Evolutionary conservation across 306 rosid genomes (phyloP), one percentile per base, ranked within the genome.

Genomic region (Argentina anserina): DNA sequence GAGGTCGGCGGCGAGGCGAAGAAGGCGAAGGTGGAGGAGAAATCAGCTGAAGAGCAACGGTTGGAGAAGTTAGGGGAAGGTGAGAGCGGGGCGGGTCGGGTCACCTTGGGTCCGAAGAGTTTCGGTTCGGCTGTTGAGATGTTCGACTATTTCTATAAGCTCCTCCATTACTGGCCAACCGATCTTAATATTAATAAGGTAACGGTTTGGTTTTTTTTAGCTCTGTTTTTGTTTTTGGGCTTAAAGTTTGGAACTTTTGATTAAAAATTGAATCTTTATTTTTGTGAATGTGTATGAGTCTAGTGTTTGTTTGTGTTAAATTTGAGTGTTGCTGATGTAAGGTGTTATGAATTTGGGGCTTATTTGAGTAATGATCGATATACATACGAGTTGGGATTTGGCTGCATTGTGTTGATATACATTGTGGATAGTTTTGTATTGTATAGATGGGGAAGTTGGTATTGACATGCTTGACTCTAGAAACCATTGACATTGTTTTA

Each of bases 91-190:
- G 29, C 84, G 66, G 83, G 55, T 70, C 84, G 66, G 63, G 83
- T 80, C 31, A 56, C 36, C 5, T 26, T 86, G 67, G 90, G 92
- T 40, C 81, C 80, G 75, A 87, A 77, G 79, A 42, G 10, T 14
- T 90, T 90, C 73, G 81, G 60, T 5, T 75, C 90, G 20, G 83
- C 96, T 14, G 74, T 86, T 2, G 88, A 86, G 68, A 87, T 90
- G 82, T 90, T 84, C 72, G 83, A 84, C 64, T 90, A 87, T 71
- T 90, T 90, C 79, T 81, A 72, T 83, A 83, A 73, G 75, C 65
- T 90, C 46, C 90, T 90, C 40, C 96, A 90, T 73, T 29, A 73
- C 59, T 93, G 97, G 98, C 86, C 96, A 21, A 83, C 86, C 9
- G 60, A 82, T 79, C 53, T 93, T 75, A 75, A 86, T 65, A 53